Base-by-base conservation (phyloP, 129 eudicot genomes). In the Artemisia tridentata region DNA sequence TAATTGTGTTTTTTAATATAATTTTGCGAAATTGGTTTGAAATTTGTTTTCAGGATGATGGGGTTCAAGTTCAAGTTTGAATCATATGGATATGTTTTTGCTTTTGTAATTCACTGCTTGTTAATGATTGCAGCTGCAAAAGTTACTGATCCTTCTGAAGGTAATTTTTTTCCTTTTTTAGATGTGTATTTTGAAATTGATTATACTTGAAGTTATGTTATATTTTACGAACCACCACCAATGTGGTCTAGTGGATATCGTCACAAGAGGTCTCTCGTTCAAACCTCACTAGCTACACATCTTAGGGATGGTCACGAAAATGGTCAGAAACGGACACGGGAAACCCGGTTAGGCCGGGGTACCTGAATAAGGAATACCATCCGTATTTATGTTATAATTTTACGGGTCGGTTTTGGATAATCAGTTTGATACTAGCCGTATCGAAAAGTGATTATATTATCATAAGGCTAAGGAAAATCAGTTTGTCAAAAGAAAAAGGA, bases 131-230 rank as follows among this genome's bases (percentile, higher is more conserved):
- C 82, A 46, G 79, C 65, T 79, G 79, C 84, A 64, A 79, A 80
- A 72, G 67, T 76, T 59, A 83, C 91, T 62, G 67, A 75, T 81
- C 91, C 91, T 27, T 34, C 84, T 21, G 88, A 86, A 86, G 88
- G 91, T 86, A 67, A 15, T 7, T 5, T 43, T 8, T 25, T 23
- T 72, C 29, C 1, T 7, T 38, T 38, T 29, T 60, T 60, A 27
- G 7, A 27, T 21, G 2, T 27, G 8, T 25, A 45, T 55, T n/a
- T 55, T 27, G 45, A 38, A 38, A 38, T 38, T 38, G 45, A 7
- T 60, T 27, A 23, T 27, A 10, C 46, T 57, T 57, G 18, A 5
- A 57, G 63, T 20, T 57, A 3, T 57, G 25, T 57, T 13, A 57
- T 57, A 18, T 9, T 57, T 10, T 11, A 56, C 7, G 63, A 38